Conservation (phyloP, 192 early-diverging fungal genomes). For the Gorgonomyces haynaldii region DNA sequence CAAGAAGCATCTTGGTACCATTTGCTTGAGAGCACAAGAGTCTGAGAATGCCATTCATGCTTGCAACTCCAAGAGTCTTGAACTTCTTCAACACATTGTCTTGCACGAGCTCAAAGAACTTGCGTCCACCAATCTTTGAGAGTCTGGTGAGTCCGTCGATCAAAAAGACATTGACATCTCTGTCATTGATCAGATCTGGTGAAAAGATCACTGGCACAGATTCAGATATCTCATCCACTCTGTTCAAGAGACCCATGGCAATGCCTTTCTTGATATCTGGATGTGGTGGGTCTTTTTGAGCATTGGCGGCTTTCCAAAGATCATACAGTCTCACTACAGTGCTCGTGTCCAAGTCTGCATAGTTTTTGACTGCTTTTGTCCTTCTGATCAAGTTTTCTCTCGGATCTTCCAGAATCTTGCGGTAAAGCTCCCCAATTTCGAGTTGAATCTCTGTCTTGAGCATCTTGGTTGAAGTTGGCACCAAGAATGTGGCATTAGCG, state of each 20-base stretch:
- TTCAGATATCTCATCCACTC: not conserved
- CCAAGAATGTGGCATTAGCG: conserved; percentile 1
- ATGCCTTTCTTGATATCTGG: not conserved
- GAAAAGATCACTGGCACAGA: not conserved
- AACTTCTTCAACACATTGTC: conserved; percentile 1
- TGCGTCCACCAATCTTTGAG: not conserved
- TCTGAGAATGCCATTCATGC: not conserved
- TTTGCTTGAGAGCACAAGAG: not conserved
- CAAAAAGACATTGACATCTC: conserved; percentile 2
- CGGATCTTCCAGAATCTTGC: not conserved
- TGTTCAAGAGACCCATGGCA: not conserved
- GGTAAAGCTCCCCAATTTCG: not conserved
- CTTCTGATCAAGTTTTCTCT: not conserved
- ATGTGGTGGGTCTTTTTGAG: not conserved
- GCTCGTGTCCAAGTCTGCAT: not conserved
- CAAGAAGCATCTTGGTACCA: not conserved
- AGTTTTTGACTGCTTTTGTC: not conserved
- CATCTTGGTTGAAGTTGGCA: not conserved
- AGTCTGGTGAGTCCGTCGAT: not conserved
- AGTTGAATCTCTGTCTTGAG: not conserved
- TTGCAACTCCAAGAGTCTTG: not conserved
- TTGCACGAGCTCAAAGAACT: not conserved
- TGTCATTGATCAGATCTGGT: not conserved
- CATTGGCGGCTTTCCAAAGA: not conserved
- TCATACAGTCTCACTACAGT: not conserved